These are phyloP conservation scores for Sphaerulina musiva DNA, from an alignment of 2,329 filamentous ascomycete genomes.

Conservation along the genomic window DNA sequence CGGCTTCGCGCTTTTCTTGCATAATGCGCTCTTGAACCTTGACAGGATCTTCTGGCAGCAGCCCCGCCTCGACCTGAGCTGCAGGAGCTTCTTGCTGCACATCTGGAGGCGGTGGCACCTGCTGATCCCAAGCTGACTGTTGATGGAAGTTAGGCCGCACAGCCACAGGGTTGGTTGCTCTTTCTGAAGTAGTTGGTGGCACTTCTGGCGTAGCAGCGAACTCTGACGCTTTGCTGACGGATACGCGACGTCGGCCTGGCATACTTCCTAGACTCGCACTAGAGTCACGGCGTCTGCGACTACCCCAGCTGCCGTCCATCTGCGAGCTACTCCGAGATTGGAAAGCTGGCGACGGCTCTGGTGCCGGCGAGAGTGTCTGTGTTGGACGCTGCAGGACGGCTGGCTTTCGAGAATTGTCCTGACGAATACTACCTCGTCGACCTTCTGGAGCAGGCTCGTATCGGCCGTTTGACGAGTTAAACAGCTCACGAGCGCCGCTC, in stretches of 20 bases:
- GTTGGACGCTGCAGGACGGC: constrained; percentile 69
- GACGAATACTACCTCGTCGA: constrained; percentile 62
- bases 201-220: constrained; percentile 21
- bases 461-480: constrained; percentile 88
- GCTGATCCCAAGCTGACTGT: constrained; percentile 31
- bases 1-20: constrained; percentile 37
- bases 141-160: constrained; percentile 25
- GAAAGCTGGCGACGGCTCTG: constrained; percentile 77
- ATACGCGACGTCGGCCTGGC: constrained; percentile 58
- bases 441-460: constrained; percentile 80
- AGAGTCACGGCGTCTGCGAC: constrained; percentile 69
- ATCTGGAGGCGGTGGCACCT: constrained; percentile 27
- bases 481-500: constrained; percentile 67
- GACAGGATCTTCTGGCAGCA: constrained; percentile 51
- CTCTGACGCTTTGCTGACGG: constrained; percentile 42
- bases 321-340: constrained; percentile 66
- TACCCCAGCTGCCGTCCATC: constrained; percentile 61
- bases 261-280: constrained; percentile 86
- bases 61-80: constrained; percentile 10
- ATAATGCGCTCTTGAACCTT: constrained; percentile 55
- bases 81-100: background rate
- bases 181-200: constrained; percentile 15
- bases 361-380: constrained; percentile 56
- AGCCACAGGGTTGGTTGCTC: constrained; percentile 15
- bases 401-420: constrained; percentile 64